Base-by-base conservation (phyloP, 768 basidiomycete species). In the Suillus clintonianus region DNA sequence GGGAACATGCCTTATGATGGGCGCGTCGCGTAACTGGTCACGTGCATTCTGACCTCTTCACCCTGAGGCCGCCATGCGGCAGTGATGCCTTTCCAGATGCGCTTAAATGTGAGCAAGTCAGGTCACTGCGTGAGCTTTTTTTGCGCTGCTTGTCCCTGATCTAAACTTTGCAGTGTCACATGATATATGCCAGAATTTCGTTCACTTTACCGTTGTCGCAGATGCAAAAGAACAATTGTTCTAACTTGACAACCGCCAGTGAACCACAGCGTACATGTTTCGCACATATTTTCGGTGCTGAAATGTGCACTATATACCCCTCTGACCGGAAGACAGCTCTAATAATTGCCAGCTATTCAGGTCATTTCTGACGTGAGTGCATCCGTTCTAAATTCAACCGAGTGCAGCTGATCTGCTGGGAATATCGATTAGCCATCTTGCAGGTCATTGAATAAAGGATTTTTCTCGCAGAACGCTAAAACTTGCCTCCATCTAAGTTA, bases 1-100 rank as follows among this genome's bases (percentile, higher is more conserved):
- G 74, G 67, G 74, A 75, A 75, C 15, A 63, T 64, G 70, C 68
- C 73, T 76, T 76, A 76, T 75, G 73, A 72, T 19, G 53, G 59
- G 74, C 74, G 74, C 74, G 74, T 76, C 74, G 74, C 74, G 74
- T 76, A 76, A 74, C 67, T 70, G 17, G 74, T 76, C 74, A 76
- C 74, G 74, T 76, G 74, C 63, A 37, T 32, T 42, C 59, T 59
- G 34, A 59, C 59, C 59, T 56, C 36, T 53, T 56, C 5, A 24
- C 54, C 53, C 51, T n/a, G 53, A 45, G n/a, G 37, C 27, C 50
- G 50, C 50, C 27, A 19, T 43, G 42, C 17, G 42, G 42, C 19
- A 43, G 50, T 9, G 27, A 10, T 51, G 10, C 17, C 30, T 56
- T 24, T 24, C 55, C 22, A 56, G 9, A 39, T 39, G 55, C n/a